Base-by-base conservation (phyloP, 176 grass and related monocot genomes). In the Bolboschoenus planiculmis region DNA sequence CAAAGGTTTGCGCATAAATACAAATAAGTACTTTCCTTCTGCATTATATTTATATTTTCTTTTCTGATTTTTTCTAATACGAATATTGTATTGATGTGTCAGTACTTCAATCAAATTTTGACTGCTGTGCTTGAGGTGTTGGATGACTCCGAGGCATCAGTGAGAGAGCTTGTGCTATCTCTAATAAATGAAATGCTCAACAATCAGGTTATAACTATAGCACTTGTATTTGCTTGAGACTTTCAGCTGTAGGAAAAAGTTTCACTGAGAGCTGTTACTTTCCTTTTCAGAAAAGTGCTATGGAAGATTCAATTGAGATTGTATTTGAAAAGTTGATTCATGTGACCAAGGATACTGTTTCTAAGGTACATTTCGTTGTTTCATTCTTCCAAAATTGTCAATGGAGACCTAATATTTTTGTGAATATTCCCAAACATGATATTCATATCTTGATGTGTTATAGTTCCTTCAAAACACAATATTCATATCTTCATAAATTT, bases 101-200 rank as follows among this genome's bases (percentile, higher is more conserved):
- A 99, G 96, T 99, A 99, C 63, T 99, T 99, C 91, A 99, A 95
- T 99, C 96, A 99, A 91, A 95, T 95, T 56, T 90, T 99, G 76
- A 93, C 85, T n/a, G 83, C 93, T 81, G 93, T 93, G 58, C 90
- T 99, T 73, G 96, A 95, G 76, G 89, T 91, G 7, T 83, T 99
- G 83, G 93, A 90, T 86, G 96, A 91, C 84, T 86, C 92, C 34
- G 96, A 99, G 83, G 79, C 89, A 74, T 89, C 96, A 54, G 90
- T 84, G 16, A 93, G 89, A 85, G 96, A 95, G 67, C 80, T 93
- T 74, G 87, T 86, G 62, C 83, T 99, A 82, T 91, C 96, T 90
- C 87, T 99, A 83, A 87, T 93, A 78, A 54, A 63, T 7, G 87
- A 93, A 94, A 99, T 99, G 91, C 92, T 99, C 39, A 93, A 90